Base-by-base conservation (phyloP, 805 yeast species). In the Spathaspora boniae region DNA sequence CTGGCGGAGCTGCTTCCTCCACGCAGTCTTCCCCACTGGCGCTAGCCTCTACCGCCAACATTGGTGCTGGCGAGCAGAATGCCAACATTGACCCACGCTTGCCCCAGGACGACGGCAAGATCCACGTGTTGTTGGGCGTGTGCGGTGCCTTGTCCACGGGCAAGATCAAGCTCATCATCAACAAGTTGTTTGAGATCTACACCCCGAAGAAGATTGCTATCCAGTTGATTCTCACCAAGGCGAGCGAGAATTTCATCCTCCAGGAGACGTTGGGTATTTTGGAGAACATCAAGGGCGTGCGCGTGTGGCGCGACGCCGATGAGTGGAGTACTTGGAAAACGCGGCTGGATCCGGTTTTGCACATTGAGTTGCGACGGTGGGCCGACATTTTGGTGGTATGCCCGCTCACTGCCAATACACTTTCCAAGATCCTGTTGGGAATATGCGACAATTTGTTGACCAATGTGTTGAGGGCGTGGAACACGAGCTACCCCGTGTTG, bases 281-380 rank as follows among this genome's bases (percentile, higher is more conserved):
- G 33, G 71, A 66, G 37, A 53, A 41, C 16, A 65, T 65, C 9
- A 58, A 68, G 36, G 64, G 68, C 42, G 65, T 76, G 9, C 64
- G 72, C 37, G 60, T 75, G 6, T 76, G 82, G 82, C 57, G 76
- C 47, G 80, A 76, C 48, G 54, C 61, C 16, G 82, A 76, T 47
- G 82, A 76, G 54, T 76, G 82, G 82, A 50, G 42, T 65, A 78
- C 82, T n/a, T 91, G 97, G 83, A 80, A 80, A 48, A 60, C 69
- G 29, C 72, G 94, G 42, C 70, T 80, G 37, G 98, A 93, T 58
- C 97, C 98, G 1, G 95, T 93, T 24, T 68, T 93, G 45, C 98
- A 91, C 62, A 88, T 91, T 47, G 98, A 93, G 62, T 68, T 91
- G 41, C 79, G 98, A 41, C 78, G 95, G 44, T 91, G 98, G 98